Base-by-base conservation (phyloP, 2,329 filamentous ascomycete genomes). In the Xylariomycetidae sp. region DNA sequence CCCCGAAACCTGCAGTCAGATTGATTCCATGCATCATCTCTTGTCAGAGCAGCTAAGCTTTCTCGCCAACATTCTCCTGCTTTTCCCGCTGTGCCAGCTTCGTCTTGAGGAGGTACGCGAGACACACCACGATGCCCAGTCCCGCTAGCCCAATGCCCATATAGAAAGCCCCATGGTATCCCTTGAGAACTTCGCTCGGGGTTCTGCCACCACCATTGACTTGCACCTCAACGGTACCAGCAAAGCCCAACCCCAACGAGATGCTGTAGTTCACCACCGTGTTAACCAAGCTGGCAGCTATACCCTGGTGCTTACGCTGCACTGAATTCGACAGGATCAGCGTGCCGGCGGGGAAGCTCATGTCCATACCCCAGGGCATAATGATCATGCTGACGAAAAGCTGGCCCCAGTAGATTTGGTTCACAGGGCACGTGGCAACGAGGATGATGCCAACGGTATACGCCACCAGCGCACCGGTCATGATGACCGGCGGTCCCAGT, bases 211-310 rank as follows among this genome's bases (percentile, higher is more conserved):
- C 5, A 84, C 52, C 13, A 63, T 65, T 0, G 58, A 70, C 58
- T 28, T 72, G 53, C 1, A 57, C 54, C 43, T 75, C 69, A 9
- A 75, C 64, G 0, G 68, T 75, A 0, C 69, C 72, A 0, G 70
- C 72, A 34, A 77, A 65, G 0, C 72, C 74, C 4, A 77, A 57
- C 1, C 65, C 68, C n/a, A 76, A 51, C 3, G 66, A 68, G 22
- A 77, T 75, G 38, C 62, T 67, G 44, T 77, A 77, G 48, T 78
- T 76, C 29, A 78, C 66, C 19, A 74, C 56, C 0, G 72, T 76
- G 33, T 65, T 71, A 33, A 77, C 65, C 16, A 78, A 47, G n/a
- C 62, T 67, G 3, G 52, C 52, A 5, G 51, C 54, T 12, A 57
- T 49, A 2, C 52, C 54, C 34, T 56, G 53, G 32, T 56, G 51